Evolutionary conservation across 139 green algal species (phyloP), one percentile per base, ranked within the genome.

Genomic region (Tetraselmis chui): DNA sequence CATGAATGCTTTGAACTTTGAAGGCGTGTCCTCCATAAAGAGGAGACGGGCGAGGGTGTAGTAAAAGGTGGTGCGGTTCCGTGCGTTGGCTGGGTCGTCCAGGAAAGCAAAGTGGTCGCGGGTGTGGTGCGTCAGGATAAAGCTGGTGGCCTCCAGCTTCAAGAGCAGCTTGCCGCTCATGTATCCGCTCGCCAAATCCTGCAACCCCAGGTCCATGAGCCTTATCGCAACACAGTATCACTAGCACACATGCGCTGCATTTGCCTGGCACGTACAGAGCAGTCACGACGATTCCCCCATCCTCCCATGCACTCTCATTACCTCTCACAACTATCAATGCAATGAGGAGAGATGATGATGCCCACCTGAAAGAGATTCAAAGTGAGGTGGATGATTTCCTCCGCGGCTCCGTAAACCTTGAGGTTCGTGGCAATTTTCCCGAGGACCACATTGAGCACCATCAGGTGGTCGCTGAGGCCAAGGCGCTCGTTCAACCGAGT

Each of bases 111-210:
- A 98, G 84, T 93, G 84, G 30, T 95, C 90, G 27, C 87, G 80
- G 1, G 94, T 96, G 88, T 99, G 95, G 76, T 97, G 88, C 23
- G 59, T 80, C 75, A 99, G 87, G 59, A 99, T 91, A 85, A 91
- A 95, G 32, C 86, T 81, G n/a, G 96, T 88, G 0, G 89, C 87
- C 27, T 99, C 95, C 76, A 99, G 91, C 87, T 98, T 98, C 29
- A 97, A 85, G 76, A 99, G 88, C 83, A 98, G 87, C 93, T 99
- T 99, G 78, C 96, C 95, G 79, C 89, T 96, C 95, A 98, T 98
- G 92, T 98, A 99, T 27, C 96, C 95, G 1, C 80, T 85, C 0
- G 95, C 92, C 59, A 99, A 86, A 76, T 99, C 96, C 91, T 97
- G 89, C 30, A 31, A 75, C 45, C 5, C 45, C 11, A 25, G 45